Evolutionary conservation across 2,329 filamentous ascomycete genomes (phyloP), one percentile per base, ranked within the genome.

Genomic region (Aureobasidium melanogenum): DNA sequence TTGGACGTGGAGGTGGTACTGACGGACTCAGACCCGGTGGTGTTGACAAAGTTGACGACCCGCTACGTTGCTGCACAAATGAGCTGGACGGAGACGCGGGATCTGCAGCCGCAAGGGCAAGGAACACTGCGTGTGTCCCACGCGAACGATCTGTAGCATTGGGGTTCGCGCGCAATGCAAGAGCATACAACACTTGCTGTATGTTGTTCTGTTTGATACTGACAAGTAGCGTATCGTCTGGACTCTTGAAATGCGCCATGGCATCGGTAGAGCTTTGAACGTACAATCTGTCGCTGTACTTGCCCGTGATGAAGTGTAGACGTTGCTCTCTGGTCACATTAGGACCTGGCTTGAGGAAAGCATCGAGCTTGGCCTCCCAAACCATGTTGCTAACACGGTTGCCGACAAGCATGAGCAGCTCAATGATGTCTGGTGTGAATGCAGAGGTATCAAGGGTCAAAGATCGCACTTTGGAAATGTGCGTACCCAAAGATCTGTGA

Each of bases 181-280:
- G 80, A 3, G 89, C 93, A 69, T 97, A 95, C 28, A 99, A 83
- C 26, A 97, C 91, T 65, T 91, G 89, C 70, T 94, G 89, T 60
- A 99, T 90, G 71, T 99, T 92, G 73, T 97, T 97, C 75, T 87
- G 91, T 80, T 97, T 99, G 72, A 97, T 92, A 10, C 89, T 92
- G 5, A 92, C 91, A 41, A 99, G 79, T 6, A 99, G 81, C 0
- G 89, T 92, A 69, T 99, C 94, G 64, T 97, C 91, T 0, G 93
- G 79, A 0, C 87, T 90, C 2, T 81, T 80, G 71, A 89, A 94
- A 34, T 88, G 84, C 2, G 90, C 92, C 46, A 91, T 76, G 47
- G 64, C 63, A 38, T 64, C 50, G 3, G 87, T 73, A 28, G 91
- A 87, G 0, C 88, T 86, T 68, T 92, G 87, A 4, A 99, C 87